Evolutionary conservation across 345 rosid genomes (phyloP), one percentile per base, ranked within the genome.

Genomic region (Atalantia buxifolia): DNA sequence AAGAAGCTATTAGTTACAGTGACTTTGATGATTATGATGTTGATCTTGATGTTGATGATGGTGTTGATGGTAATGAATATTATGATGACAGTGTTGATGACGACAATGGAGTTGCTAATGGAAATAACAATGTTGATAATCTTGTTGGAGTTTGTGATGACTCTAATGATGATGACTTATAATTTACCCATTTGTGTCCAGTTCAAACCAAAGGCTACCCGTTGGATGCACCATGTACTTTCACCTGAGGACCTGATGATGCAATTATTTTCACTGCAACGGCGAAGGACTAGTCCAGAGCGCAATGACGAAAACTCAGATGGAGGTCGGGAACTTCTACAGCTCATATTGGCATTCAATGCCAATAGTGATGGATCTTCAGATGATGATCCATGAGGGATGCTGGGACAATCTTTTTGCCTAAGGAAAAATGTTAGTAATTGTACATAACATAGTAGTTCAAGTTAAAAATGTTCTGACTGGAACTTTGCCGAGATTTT

Each of bases 201-300:
- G 97, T 86, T 83, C 36, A 90, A 87, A 79, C 88, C 88, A 6
- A 87, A 48, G 87, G 81, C 87, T 65, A 85, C 88, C 83, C 82
- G 90, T 71, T 86, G 93, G 91, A 87, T 84, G 90, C 69, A 79
- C 82, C 76, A 64, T 28, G 9, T 82, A 59, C 82, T 85, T 65
- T 82, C 88, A 27, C 84, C 90, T 1, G 78, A 80, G 59, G 90
- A 89, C 71, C 85, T 92, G 77, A 72, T 92, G 89, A 25, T 83
- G 71, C 93, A 87, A 60, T 83, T 90, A 68, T 88, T 89, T 78
- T 86, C 87, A 12, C 75, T 88, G 75, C 90, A 75, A 76, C 79
- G 85, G 80, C 77, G 70, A 63, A 77, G 85, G 21, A 82, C 78
- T 53, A 80, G 79, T 76, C 81, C 69, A 59, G 91, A 86, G 63